Conservation (phyloP, 2,329 filamentous ascomycete species). For the Decorospora gaudefroyi region DNA sequence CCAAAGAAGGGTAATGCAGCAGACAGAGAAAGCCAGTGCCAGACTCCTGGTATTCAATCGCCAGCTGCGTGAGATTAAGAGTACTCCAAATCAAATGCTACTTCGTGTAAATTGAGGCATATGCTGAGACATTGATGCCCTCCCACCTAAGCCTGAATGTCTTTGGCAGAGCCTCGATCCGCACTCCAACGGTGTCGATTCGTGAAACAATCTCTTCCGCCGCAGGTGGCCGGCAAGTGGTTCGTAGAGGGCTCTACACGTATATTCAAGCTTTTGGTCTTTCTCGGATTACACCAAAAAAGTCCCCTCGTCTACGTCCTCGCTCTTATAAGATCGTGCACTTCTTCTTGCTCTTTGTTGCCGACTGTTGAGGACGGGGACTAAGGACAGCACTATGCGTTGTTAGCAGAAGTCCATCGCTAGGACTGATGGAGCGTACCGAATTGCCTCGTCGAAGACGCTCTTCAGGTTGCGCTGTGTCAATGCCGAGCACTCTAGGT, state of each 20-base stretch:
- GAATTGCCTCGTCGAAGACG: constrained; percentile 97
- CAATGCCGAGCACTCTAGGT: constrained; percentile 94
- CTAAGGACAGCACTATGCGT: constrained; percentile 47
- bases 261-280: constrained; percentile 31
- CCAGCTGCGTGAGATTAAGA: constrained; percentile 22
- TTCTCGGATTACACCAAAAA: constrained; percentile 30
- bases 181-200: constrained; percentile 9
- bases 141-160: no score
- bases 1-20: constrained; percentile 37
- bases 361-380: constrained; percentile 41
- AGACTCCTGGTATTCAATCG: constrained; percentile 24
- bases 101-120: constrained; percentile 22
- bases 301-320: not conserved
- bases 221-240: no score
- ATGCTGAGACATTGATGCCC: no score
- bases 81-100: constrained; percentile 25
- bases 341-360: constrained; percentile 36
- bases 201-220: no score
- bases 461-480: constrained; percentile 98
- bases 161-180: no score
- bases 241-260: constrained; percentile 17
- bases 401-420: constrained; percentile 20
- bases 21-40: constrained; percentile 26
- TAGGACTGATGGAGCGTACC: constrained; percentile 62
- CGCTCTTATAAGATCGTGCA: constrained; percentile 36